These are phyloP conservation scores for Agrocybe praecox DNA, from an alignment of 768 basidiomycete genomes.

Conservation along the genomic window DNA sequence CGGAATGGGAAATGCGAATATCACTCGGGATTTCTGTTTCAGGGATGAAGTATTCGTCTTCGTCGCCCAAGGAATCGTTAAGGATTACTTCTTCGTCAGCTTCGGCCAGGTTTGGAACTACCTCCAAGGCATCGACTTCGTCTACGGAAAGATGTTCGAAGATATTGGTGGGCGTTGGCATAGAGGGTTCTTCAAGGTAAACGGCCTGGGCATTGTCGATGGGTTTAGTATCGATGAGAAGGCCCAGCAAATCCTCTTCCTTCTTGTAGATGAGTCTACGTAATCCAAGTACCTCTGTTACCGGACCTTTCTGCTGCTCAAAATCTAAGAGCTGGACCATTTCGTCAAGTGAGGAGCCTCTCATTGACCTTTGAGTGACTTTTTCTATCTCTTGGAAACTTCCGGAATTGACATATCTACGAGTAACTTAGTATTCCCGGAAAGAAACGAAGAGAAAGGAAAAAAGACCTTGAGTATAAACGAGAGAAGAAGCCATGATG, in stretches of 20 bases:
- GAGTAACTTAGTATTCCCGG: too few relatives aligned
- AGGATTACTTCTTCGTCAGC: neutral
- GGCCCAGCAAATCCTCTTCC: conserved; percentile 11
- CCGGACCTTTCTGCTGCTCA: neutral
- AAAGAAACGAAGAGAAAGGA: neutral
- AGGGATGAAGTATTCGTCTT: conserved; percentile 4
- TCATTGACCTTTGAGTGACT: conserved; percentile 17
- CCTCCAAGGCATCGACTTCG: neutral
- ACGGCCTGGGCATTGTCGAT: neutral
- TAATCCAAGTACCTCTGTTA: conserved; percentile 4
- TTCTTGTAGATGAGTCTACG: conserved; percentile 13
- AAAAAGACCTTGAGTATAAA: conserved; percentile 11
- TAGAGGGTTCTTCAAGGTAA: neutral
- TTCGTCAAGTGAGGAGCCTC: conserved; percentile 14
- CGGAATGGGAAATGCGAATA: conserved; percentile 13
- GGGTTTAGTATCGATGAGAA: neutral
- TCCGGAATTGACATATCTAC: conserved; percentile 15
- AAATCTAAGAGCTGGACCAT: conserved; percentile 12
- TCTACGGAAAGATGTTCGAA: neutral
- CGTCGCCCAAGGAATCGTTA: too few relatives aligned
- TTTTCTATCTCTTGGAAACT: neutral
- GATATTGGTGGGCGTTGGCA: neutral
- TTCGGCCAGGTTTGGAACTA: neutral
- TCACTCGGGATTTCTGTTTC: conserved; percentile 13
- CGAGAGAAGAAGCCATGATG: conserved; percentile 9